Base-by-base conservation (phyloP, 352 stramenopile genomes). In the Phytophthora megakarya region DNA sequence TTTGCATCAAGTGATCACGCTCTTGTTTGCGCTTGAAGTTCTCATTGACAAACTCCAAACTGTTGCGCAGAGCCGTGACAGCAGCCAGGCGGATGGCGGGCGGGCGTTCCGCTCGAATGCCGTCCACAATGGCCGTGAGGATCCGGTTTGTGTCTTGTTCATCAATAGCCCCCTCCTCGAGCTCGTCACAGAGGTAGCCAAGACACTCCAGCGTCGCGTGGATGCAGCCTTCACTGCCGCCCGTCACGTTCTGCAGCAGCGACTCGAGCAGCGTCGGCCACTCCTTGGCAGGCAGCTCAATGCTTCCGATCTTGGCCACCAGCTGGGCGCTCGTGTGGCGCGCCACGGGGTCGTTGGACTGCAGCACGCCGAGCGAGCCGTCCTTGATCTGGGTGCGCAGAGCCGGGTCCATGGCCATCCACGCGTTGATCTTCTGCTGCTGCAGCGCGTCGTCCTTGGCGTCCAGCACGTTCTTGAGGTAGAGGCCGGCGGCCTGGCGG, bases 11-110 rank as follows among this genome's bases (percentile, higher is more conserved):
- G 62, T 98, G 91, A 71, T 98, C 91, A 22, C 97, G 81, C 72
- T 99, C 96, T 50, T 85, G 74, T 53, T 98, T 92, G 60, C 88
- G 91, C 69, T 99, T 96, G 74, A 99, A 98, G 75, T 99, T 99
- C 55, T 96, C 89, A 37, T 78, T 84, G 7, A 97, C 95, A 77
- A 99, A 99, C 43, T 98, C 81, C 13, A 99, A 67, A 56, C 88
- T 98, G 81, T 99, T 99, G 46, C 92, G 82, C 30, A 99, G 79
- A 2, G 97, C 97, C 23, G 78, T 91, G 1, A 97, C 84, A 15
- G 96, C 97, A 0, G 96, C 95, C 21, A 97, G 84, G 32, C 97
- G 85, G 61, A 99, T 97, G 21, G 84, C 72, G 28, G 92, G 78
- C 12, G 92, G 80, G 2, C 93, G 78, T 52, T 97, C 89, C 0